Evolutionary conservation across 192 early-diverging fungal genomes (phyloP).

Genomic region (Coemansia sp.): DNA sequence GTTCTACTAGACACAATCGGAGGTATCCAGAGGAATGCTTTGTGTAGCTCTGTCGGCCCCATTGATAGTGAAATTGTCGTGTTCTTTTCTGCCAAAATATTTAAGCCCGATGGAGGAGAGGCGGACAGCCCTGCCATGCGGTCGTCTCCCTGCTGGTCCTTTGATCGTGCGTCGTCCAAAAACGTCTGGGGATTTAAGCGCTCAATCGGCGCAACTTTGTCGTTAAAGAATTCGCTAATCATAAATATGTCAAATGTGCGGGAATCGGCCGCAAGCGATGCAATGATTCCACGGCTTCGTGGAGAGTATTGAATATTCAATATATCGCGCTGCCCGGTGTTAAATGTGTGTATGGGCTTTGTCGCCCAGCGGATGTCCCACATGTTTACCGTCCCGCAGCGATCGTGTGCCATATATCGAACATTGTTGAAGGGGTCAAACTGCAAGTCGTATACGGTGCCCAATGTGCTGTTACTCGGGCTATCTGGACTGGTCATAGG

Average conservation of each 20-base stretch:
- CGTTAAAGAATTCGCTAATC: slow-evolving; percentile 27
- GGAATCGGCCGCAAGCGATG: slow-evolving; percentile 24
- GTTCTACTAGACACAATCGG: slow-evolving; percentile 17
- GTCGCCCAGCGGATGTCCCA: slow-evolving; percentile 51
- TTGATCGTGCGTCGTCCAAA: slow-evolving; percentile 25
- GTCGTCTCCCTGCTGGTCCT: slow-evolving; percentile 31
- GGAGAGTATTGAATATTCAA: slow-evolving; percentile 32
- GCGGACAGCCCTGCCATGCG: slow-evolving; percentile 15
- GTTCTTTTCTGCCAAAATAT: slow-evolving; percentile 17
- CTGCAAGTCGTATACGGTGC: slow-evolving; percentile 46
- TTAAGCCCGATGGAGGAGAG: slow-evolving; percentile 25
- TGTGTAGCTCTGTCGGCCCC: slow-evolving; percentile 6
- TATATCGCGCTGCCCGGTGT: slow-evolving; percentile 8
- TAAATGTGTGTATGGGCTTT: slow-evolving; percentile 25
- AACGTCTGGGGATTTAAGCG: slow-evolving; percentile 19
- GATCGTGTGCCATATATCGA: slow-evolving; percentile 48
- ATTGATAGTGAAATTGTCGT: slow-evolving; percentile 1
- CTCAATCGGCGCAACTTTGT: background rate
- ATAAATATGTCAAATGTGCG: slow-evolving; percentile 19
- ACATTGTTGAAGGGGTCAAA: slow-evolving; percentile 49
- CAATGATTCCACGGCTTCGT: slow-evolving; percentile 32
- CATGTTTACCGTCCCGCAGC: slow-evolving; percentile 34
- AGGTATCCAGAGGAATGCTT: slow-evolving; percentile 40
- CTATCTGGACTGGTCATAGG: slow-evolving; percentile 14
- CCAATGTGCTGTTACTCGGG: slow-evolving; percentile 2